Evolutionary conservation across 768 basidiomycete genomes (phyloP).

Genomic region (Pleurotus eryngii): DNA sequence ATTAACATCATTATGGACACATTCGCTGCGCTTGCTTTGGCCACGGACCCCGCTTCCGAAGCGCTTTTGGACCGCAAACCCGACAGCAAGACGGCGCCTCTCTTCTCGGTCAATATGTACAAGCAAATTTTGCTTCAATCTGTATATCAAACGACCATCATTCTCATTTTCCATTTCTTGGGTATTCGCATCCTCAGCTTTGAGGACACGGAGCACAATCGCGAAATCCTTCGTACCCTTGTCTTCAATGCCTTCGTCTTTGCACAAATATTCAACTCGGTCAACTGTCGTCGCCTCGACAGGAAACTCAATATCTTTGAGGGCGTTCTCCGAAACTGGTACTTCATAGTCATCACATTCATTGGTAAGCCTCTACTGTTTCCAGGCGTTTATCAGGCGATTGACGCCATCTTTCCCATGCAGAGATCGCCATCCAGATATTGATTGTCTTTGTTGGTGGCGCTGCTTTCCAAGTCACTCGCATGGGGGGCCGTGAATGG

Average conservation of each 20-base stretch:
- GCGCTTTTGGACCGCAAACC: conserved; percentile 84
- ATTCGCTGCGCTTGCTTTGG: conserved; percentile 95
- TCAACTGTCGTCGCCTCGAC: conserved; percentile 89
- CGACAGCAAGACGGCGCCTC: conserved; percentile 81
- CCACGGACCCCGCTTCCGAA: conserved; percentile 90
- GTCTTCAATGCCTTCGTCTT: conserved; percentile 99
- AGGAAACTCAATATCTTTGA: conserved; percentile 85
- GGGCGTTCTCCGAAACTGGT: conserved; percentile 74
- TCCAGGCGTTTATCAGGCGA: too few species aligned
- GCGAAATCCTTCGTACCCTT: conserved; percentile 60
- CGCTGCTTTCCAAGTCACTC: conserved; percentile 85
- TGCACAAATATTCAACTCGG: conserved; percentile 93
- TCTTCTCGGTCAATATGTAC: conserved; percentile 94
- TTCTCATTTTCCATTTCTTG: conserved; percentile 86
- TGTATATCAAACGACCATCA: conserved; percentile 77
- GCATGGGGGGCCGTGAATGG: conserved; percentile 84
- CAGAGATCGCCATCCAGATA: conserved; percentile 85
- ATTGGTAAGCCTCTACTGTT: conserved; percentile 56
- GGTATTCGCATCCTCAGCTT: conserved; percentile 71
- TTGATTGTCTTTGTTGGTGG: conserved; percentile 90
- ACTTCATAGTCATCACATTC: conserved; percentile 80
- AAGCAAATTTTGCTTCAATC: conserved; percentile 95
- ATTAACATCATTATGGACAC: conserved; percentile 99
- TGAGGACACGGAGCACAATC: conserved; percentile 26
- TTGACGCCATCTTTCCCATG: background rate